phyloP scores from a whole-genome alignment of 2,329 filamentous ascomycete genomes.

The Cladosporium sp. region DNA sequence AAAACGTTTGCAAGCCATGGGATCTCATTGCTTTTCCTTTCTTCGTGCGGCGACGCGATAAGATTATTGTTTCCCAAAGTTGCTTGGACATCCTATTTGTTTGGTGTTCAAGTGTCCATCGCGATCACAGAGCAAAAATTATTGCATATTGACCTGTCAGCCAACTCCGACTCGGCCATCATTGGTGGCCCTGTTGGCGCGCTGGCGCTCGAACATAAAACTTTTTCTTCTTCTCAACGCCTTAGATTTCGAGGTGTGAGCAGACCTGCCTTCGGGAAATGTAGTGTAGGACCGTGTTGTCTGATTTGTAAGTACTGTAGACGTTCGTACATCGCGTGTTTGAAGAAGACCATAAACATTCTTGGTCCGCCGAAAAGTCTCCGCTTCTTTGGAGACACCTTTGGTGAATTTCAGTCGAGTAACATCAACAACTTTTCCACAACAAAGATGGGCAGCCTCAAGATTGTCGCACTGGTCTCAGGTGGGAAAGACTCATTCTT shows the following conservation, averaged over 20 bases:
- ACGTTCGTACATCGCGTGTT: not conserved
- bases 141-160: constrained; percentile 28
- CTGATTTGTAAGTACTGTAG: constrained; percentile 10
- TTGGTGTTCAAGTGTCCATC: constrained; percentile 37
- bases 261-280: not conserved
- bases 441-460: constrained; percentile 43
- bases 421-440: not conserved
- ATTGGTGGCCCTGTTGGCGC: constrained; percentile 28
- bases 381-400: not conserved
- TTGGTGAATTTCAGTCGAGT: not conserved
- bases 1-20: constrained; percentile 5
- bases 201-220: constrained; percentile 27
- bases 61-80: constrained; percentile 36
- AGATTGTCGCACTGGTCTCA: constrained; percentile 90
- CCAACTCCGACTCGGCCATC: constrained; percentile 27
- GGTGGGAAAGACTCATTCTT: constrained; percentile 98
- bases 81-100: constrained; percentile 33
- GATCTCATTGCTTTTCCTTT: constrained; percentile 26
- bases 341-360: not conserved
- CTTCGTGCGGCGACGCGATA: constrained; percentile 39
- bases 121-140: constrained; percentile 31
- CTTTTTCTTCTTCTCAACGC: not conserved
- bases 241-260: constrained; percentile 2
- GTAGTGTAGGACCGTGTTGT: not conserved
- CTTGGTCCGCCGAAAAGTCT: not conserved